Evolutionary conservation across 441 rosid species (phyloP).

Genomic region (Erodium texanum): DNA sequence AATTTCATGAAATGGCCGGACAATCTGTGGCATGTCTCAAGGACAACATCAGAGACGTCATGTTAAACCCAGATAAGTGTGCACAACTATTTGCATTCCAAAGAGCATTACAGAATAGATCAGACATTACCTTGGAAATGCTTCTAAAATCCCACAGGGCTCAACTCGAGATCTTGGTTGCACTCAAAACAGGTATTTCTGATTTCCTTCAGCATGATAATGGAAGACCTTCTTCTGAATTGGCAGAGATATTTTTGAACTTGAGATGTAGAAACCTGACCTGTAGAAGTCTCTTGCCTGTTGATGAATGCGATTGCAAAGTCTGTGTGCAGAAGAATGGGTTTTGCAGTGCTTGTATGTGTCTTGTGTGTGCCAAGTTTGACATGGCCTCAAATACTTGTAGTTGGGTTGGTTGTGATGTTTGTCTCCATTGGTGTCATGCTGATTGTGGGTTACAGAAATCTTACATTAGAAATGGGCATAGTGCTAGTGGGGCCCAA

Average conservation of each 20-base stretch:
- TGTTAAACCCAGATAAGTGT: slow-evolving; percentile 58
- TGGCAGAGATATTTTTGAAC: slow-evolving; percentile 85
- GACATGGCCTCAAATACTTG: slow-evolving; percentile 95
- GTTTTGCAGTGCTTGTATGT: slow-evolving; percentile 94
- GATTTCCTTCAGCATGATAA: slow-evolving; percentile 59
- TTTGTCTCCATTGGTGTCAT: slow-evolving; percentile 98
- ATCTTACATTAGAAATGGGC: slow-evolving; percentile 73
- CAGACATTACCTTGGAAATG: slow-evolving; percentile 57
- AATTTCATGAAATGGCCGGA: slow-evolving; percentile 67
- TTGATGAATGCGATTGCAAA: slow-evolving; percentile 90
- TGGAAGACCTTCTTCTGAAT: slow-evolving; percentile 47
- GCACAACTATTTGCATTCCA: slow-evolving; percentile 41
- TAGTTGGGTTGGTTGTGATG: slow-evolving; percentile 99
- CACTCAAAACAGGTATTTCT: slow-evolving; percentile 60
- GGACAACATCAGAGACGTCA: slow-evolving; percentile 62
- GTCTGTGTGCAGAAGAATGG: slow-evolving; percentile 77
- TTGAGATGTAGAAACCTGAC: slow-evolving; percentile 70
- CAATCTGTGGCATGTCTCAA: slow-evolving; percentile 50
- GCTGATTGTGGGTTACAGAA: slow-evolving; percentile 80
- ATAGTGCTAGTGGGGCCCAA: slow-evolving; percentile 40
- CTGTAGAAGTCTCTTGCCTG: slow-evolving; percentile 65
- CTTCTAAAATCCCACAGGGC: slow-evolving; percentile 55
- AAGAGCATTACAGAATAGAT: slow-evolving; percentile 48
- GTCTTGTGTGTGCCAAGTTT: slow-evolving; percentile 87
- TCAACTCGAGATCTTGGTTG: slow-evolving; percentile 84